These are phyloP conservation scores for Sistotremastrum suecicum DNA, from an alignment of 768 basidiomycete genomes.

Conservation along the genomic window DNA sequence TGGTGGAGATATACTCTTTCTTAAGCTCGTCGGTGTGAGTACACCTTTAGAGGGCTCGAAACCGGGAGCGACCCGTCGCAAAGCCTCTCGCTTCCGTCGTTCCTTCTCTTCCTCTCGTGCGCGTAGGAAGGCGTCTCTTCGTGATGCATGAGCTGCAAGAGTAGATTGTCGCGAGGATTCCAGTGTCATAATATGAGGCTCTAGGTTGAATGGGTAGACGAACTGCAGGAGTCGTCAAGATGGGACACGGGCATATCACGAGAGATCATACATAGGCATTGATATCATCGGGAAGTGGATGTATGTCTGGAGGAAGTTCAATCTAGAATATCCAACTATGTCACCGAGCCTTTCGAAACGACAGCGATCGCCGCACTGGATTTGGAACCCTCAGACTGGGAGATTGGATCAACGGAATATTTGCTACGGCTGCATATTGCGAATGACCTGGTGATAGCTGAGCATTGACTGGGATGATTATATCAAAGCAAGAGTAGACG, in stretches of 20 bases:
- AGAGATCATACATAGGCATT: conserved; percentile 59
- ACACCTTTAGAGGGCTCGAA: conserved; percentile 54
- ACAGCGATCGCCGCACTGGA: conserved; percentile 34
- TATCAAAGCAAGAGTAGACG: too few relatives aligned
- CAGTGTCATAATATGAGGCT: conserved; percentile 66
- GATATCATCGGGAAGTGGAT: conserved; percentile 85
- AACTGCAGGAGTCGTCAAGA: conserved; percentile 38
- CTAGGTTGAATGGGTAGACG: conserved; percentile 91
- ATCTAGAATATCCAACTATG: conserved; percentile 34
- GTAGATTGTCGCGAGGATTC: conserved; percentile 60
- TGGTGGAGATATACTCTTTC: conserved; percentile 10
- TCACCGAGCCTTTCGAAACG: background rate
- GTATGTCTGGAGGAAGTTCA: conserved; percentile 78
- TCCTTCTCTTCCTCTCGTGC: conserved; percentile 71
- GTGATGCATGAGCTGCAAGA: conserved; percentile 47
- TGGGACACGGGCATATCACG: conserved; percentile 4
- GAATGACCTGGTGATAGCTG: conserved; percentile 22
- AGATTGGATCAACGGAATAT: conserved; percentile 81
- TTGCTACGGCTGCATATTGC: conserved; percentile 64
- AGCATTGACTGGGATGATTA: too few relatives aligned
- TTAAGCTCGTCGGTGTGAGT: conserved; percentile 38
- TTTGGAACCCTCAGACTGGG: conserved; percentile 79
- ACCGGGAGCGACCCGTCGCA: conserved; percentile 71
- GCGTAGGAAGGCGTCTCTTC: conserved; percentile 57
- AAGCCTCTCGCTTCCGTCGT: conserved; percentile 44